A percentile compares a stretch with the other conserved stretches of the same genome.
These are phyloP conservation scores for Haplosporangium gracile DNA, from an alignment of 192 early-diverging fungal species.

Conservation along the genomic window DNA sequence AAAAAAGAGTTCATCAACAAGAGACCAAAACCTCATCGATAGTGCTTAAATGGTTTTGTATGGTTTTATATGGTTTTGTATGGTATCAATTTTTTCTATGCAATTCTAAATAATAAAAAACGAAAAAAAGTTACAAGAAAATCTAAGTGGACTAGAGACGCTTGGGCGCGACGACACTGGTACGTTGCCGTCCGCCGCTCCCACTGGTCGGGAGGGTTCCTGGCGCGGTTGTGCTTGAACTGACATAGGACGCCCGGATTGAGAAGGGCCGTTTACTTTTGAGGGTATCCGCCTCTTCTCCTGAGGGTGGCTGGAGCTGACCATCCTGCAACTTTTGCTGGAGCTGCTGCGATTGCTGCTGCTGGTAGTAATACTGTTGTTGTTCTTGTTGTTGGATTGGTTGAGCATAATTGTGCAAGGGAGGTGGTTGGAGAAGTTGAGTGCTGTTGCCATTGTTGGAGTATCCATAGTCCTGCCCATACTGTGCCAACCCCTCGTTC, in stretches of 20 bases:
- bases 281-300: not conserved
- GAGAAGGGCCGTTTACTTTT: constrained; percentile 21
- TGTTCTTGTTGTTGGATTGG: not conserved
- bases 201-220: not conserved
- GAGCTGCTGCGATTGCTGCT: not conserved
- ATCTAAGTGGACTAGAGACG: not conserved
- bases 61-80: not conserved
- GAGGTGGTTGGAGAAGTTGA: constrained; percentile 22
- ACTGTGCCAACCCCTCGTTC: constrained; percentile 27
- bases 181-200: constrained; percentile 48
- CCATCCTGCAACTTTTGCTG: constrained; percentile 9
- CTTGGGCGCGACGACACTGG: constrained; percentile 46
- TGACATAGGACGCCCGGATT: constrained; percentile 40
- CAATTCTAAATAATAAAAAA: not conserved
- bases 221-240: constrained; percentile 40
- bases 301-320: not conserved
- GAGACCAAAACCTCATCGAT: not conserved
- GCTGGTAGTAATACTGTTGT: constrained; percentile 11
- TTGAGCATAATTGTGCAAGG: not conserved
- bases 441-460: constrained; percentile 33
- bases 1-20: not conserved
- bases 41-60: not conserved
- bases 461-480: constrained; percentile 25
- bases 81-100: constrained; percentile 9
- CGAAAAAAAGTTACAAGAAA: not conserved